Percentiles rank a stretch among this genome's conserved stretches.
phyloP scores from a whole-genome alignment of 768 basidiomycete genomes.

The Boletus huronensis region DNA sequence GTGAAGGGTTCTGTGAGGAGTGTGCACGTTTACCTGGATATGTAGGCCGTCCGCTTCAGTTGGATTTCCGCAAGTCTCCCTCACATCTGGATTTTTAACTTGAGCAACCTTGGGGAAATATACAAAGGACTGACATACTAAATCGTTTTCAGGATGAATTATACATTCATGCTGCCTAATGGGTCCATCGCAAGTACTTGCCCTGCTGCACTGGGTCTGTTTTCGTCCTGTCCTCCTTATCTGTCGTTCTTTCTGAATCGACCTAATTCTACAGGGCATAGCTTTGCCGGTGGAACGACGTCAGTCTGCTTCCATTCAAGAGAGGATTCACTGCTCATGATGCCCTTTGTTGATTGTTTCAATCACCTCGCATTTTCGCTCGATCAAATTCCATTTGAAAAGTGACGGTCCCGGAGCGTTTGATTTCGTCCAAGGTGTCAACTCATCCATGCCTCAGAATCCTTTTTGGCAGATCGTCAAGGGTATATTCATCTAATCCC shows the following conservation, averaged over 20 bases:
- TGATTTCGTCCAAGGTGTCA: slow-evolving; percentile 74
- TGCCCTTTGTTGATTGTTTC: not conserved
- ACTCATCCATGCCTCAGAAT: slow-evolving; percentile 61
- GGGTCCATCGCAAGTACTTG: slow-evolving; percentile 69
- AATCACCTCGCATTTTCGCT: not conserved
- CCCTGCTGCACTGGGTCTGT: slow-evolving; percentile 71
- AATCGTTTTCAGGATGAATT: slow-evolving; percentile 47
- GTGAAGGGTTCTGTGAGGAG: slow-evolving; percentile 62
- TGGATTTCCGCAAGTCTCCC: not conserved
- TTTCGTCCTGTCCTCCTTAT: not conserved
- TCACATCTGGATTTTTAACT: not conserved
- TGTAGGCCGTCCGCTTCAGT: slow-evolving; percentile 42
- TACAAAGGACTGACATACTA: not conserved
- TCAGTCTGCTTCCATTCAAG: slow-evolving; percentile 32
- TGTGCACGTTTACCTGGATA: slow-evolving; percentile 68
- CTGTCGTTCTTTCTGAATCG: slow-evolving; percentile 1
- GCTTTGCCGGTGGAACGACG: slow-evolving; percentile 82
- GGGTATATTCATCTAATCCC: slow-evolving; percentile 28
- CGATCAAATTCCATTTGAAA: not conserved
- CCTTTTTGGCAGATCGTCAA: slow-evolving; percentile 82
- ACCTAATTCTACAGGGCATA: slow-evolving; percentile 46
- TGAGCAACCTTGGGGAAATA: not conserved
- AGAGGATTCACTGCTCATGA: not conserved
- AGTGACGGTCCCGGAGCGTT: slow-evolving; percentile 74
- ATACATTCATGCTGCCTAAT: slow-evolving; percentile 61